Percentiles rank a stretch among this genome's conserved stretches.
Conservation (phyloP, 495 filamentous ascomycete genomes). For the Penicillium cinerascens region DNA sequence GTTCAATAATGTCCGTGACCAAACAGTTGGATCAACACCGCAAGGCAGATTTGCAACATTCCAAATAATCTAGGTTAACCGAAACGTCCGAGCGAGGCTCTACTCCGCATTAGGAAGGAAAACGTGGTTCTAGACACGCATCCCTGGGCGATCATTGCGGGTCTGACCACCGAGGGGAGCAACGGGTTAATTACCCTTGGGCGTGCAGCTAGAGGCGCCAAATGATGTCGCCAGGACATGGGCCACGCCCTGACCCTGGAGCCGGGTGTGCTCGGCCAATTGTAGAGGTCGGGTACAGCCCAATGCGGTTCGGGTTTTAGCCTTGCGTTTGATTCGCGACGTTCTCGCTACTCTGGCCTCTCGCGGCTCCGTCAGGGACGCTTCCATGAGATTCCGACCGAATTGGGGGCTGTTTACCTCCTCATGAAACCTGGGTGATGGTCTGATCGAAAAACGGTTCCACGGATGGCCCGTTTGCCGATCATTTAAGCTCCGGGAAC, state of each 20-base stretch:
- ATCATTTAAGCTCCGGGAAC: not conserved
- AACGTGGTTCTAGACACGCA: constrained; percentile 2
- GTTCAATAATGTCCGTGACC: not conserved
- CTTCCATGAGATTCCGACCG: not conserved
- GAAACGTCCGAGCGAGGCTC: not conserved
- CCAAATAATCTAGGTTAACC: not conserved
- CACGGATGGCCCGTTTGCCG: too few species aligned
- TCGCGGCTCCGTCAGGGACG: not conserved
- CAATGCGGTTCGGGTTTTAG: not conserved
- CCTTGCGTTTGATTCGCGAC: not conserved
- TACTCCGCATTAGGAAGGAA: not conserved
- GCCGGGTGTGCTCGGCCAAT: constrained; percentile 1
- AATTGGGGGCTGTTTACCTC: not conserved
- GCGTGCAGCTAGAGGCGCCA: not conserved
- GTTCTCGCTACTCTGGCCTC: not conserved
- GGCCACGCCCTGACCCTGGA: not conserved
- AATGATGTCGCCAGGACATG: not conserved
- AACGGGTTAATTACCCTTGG: not conserved
- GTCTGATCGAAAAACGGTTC: not conserved
- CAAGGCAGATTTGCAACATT: not conserved
- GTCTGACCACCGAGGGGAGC: not conserved
- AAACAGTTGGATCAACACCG: not conserved
- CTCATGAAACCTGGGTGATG: not conserved
- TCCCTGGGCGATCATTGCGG: constrained; percentile 7
- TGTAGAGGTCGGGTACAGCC: not conserved